Evolutionary conservation across 2,329 filamentous ascomycete species (phyloP), one percentile per base, ranked within the genome.

Genomic region (Helminthosporium solani): DNA sequence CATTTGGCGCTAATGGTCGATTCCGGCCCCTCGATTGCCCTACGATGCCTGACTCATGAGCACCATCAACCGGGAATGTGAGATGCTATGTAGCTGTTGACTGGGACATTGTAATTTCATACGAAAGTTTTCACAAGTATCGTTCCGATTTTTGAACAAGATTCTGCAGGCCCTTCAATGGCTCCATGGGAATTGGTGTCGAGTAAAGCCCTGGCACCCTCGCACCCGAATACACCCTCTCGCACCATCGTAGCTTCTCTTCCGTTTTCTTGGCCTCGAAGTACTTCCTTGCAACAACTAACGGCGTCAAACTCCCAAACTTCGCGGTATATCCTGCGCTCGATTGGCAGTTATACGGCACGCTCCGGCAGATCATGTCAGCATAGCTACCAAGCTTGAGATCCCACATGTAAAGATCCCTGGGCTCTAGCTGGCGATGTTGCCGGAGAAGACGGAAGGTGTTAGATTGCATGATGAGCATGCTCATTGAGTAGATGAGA

Each of bases 401-500:
- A 27, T 64, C 60, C 66, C 66, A 70, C 40, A 61, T 50, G 39
- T 61, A 54, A 4, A 67, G 46, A 28, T 67, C 57, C 33, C 61
- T 64, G 15, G 61, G 53, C 14, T 63, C 60, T 3, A 68, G 58
- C 30, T 56, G 40, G 15, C 54, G 58, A 49, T 51, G 45, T 36
- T 56, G 53, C 1, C 58, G 57, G 7, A 63, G 50, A 2, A 70
- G 48, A 21, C 49, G 55, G 55, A 68, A 68, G 1, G 58, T 67
- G 51, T 68, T 68, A 34, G 60, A 61, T 41, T 63, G 65, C 45
- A 68, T 40, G 40, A 70, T 65, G 7, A 68, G 47, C 62, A 68
- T 66, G 47, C 57, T 61, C 63, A 66, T 67, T 61, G 64, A 68
- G 53, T 67, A 68, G 30, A 66, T 63, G 33, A 66, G 50, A 46